Percentiles rank a stretch among this genome's conserved stretches.
Evolutionary conservation across 192 early-diverging fungal species (phyloP).

Genomic region (Linnemannia zychae): DNA sequence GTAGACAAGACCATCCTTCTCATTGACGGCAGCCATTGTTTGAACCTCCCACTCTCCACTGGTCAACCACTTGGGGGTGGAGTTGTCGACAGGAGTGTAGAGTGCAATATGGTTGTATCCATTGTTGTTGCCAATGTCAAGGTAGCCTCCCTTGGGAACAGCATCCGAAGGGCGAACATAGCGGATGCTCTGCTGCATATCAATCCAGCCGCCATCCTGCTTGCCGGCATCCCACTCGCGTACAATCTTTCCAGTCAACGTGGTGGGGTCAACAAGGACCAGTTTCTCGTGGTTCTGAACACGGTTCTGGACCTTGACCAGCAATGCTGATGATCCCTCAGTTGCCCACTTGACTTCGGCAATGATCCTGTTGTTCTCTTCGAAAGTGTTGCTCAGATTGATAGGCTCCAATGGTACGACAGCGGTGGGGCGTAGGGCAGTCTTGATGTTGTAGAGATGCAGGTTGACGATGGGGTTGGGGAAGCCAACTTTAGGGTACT

Average conservation of each 20-base stretch:
- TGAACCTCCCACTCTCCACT: constrained; percentile 82
- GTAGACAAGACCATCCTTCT: constrained; percentile 41
- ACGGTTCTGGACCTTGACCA: constrained; percentile 89
- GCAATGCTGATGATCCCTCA: constrained; percentile 65
- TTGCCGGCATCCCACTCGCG: constrained; percentile 71
- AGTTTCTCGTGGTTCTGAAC: constrained; percentile 88
- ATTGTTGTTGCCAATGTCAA: constrained; percentile 75
- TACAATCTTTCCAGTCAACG: constrained; percentile 60
- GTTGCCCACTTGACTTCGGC: constrained; percentile 89
- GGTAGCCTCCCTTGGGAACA: constrained; percentile 62
- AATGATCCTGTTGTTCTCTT: constrained; percentile 81
- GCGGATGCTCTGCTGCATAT: constrained; percentile 64
- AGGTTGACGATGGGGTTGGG: constrained; percentile 87
- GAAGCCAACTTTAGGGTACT: constrained; percentile 93
- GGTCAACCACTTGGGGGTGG: constrained; percentile 69
- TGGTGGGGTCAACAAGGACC: constrained; percentile 64
- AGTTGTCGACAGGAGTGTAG: constrained; percentile 65
- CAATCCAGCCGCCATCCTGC: constrained; percentile 83
- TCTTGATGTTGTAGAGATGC: constrained; percentile 70
- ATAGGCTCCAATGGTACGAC: constrained; percentile 29
- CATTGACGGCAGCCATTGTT: constrained; percentile 58
- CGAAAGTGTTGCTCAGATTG: constrained; percentile 60
- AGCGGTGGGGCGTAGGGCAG: constrained; percentile 25
- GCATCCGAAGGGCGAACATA: constrained; percentile 46
- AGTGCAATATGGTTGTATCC: constrained; percentile 80